Evolutionary conservation across 164 flowering plant species (phyloP), one percentile per base, ranked within the genome.

Genomic region (Vitis cinerea): DNA sequence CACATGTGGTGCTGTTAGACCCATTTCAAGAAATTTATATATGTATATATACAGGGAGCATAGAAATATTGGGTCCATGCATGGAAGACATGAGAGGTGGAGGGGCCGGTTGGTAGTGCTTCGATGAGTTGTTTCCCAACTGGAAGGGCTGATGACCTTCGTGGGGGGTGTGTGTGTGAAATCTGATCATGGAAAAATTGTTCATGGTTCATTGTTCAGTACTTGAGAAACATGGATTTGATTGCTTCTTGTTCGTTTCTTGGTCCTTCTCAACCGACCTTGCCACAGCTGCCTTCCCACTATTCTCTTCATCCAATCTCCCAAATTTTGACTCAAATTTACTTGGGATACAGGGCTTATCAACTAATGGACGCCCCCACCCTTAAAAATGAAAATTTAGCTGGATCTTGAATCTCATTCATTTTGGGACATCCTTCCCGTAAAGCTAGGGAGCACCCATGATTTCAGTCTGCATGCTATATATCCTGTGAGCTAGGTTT

Each of bases 151-250:
- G 16, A 7, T 56, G 37, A 48, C 30, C 69, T 56, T 59, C 31
- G 23, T 48, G 31, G 48, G 1, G 4, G 12, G 44, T 37, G 44
- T 31, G 4, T 31, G 44, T 31, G 44, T 37, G 44, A 37, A 37
- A 37, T 0, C 44, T 37, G 2, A 37, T 37, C 44, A 3, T 3
- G 44, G 52, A 16, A 65, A 71, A 68, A n/a, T 59, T 23, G 51
- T 12, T 66, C 48, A 50, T 63, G 44, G 44, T 37, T 37, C 7
- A 2, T 37, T 81, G 80, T 77, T 78, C 64, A 13, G 74, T 71
- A 73, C 75, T 73, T 71, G 12, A 19, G 75, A 71, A 78, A 78
- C 83, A 72, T 65, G 71, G 81, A 81, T 77, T 81, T 81, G 81
- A 81, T 75, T 13, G 72, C 31, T 52, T 5, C 23, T 79, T 71